Evolutionary conservation across 2,329 filamentous ascomycete genomes (phyloP).

Genomic region (Corniculantispora saksenae): DNA sequence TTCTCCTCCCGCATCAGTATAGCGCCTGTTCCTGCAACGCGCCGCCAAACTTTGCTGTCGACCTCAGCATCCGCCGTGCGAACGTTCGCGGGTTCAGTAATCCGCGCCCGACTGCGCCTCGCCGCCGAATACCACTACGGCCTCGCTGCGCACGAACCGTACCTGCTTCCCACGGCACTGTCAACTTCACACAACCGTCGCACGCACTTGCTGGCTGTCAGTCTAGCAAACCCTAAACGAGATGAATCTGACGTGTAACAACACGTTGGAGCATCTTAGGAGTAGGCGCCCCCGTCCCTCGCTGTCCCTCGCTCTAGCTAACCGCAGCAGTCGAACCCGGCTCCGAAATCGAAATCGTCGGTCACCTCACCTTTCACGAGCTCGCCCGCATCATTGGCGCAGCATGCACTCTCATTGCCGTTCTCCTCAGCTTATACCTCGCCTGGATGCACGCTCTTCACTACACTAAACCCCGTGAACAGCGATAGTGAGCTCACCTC

Average conservation of each 20-base stretch:
- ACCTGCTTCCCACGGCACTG: background rate
- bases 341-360: constrained; percentile 49
- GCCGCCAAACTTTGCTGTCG: background rate
- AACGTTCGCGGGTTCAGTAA: background rate
- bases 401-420: constrained; percentile 50
- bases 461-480: constrained; percentile 62
- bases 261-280: constrained; percentile 45
- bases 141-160: background rate
- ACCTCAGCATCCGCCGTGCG: background rate
- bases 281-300: constrained; percentile 32
- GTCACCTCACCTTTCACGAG: constrained; percentile 54
- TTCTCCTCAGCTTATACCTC: constrained; percentile 55
- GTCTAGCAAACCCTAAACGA: background rate
- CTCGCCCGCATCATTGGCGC: constrained; percentile 55
- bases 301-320: background rate
- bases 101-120: background rate
- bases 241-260: constrained; percentile 44
- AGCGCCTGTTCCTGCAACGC: background rate
- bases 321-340: constrained; percentile 39
- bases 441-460: constrained; percentile 60
- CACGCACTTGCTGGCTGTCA: background rate
- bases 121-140: background rate
- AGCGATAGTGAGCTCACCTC: constrained; percentile 50
- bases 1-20: background rate
- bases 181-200: background rate